Base-by-base conservation (phyloP, 345 rosid species). In the Kernera saxatilis region DNA sequence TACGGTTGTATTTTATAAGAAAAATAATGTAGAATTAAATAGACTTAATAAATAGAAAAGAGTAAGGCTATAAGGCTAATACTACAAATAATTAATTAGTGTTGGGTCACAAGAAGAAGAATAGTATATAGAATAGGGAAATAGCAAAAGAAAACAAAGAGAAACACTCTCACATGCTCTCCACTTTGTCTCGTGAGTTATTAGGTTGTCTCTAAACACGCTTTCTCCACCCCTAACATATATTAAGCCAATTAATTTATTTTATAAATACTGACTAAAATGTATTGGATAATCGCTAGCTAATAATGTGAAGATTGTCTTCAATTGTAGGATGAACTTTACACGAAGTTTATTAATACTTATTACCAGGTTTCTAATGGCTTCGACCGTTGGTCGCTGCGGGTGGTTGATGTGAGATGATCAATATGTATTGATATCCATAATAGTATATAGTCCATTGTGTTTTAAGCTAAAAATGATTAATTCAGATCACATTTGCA, bases 111-210 rank as follows among this genome's bases (percentile, higher is more conserved):
- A 48, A 45, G 52, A 45, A 35, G 46, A 33, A 35, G 21, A 69
- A 19, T 70, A 58, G 18, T 57, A 54, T 41, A 55, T 14, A 45
- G 30, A 44, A 58, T 49, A 71, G 22, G 43, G 48, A 49, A 59
- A 59, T 48, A 43, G 39, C 23, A 22, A 55, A 69, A 65, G 27
- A 30, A 63, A 44, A 33, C 13, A 29, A 52, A 50, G 3, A 46
- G n/a, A 8, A 59, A 59, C 30, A 70, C 50, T 10, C 44, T 52
- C 69, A 71, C 75, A 71, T 71, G 75, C 69, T 50, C 75, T 61
- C 69, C 54, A 71, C 69, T 61, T 61, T 40, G 69, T 51, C 61
- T 61, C 75, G 69, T 71, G 75, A 71, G 53, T n/a, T 71, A 45
- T 71, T 71, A 50, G 69, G 62, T 61, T 71, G 32, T 27, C 51